These are phyloP conservation scores for Perkinsus olseni DNA, from an alignment of 169 alveolate species.

Conservation along the genomic window DNA sequence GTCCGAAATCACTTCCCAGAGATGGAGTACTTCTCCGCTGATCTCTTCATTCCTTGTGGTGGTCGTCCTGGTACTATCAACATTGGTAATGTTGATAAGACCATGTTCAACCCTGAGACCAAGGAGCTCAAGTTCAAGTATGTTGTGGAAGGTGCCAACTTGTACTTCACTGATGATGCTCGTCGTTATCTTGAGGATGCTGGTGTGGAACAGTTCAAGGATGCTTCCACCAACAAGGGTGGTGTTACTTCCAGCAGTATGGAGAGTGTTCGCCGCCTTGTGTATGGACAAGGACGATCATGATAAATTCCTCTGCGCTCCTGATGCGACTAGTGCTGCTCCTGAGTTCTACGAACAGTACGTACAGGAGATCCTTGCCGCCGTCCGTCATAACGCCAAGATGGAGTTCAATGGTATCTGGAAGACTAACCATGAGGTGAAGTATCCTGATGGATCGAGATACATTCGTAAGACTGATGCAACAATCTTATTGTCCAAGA, in stretches of 20 bases:
- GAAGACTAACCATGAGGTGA: conserved; percentile 13
- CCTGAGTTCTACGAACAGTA: conserved; percentile 11
- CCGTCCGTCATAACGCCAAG: conserved; percentile 17
- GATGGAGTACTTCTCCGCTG: conserved; percentile 45
- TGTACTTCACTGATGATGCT: conserved; percentile 68
- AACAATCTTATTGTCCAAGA: no score
- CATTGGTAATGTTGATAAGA: conserved; percentile 43
- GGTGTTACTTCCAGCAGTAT: conserved; percentile 71
- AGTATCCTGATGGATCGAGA: no score
- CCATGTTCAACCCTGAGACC: conserved; percentile 35
- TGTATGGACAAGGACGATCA: conserved; percentile 28
- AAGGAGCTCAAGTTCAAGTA: conserved; percentile 38
- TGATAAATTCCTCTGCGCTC: background rate
- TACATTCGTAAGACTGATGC: no score
- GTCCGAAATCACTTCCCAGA: conserved; percentile 41
- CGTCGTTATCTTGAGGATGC: conserved; percentile 51
- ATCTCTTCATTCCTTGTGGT: conserved; percentile 72
- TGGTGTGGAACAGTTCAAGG: conserved; percentile 61
- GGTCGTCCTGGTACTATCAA: conserved; percentile 70
- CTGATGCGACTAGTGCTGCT: background rate
- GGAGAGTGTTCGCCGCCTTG: conserved; percentile 68
- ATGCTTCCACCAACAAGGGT: conserved; percentile 71
- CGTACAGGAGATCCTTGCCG: conserved; percentile 8
- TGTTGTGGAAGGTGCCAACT: conserved; percentile 74
- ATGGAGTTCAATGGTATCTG: conserved; percentile 24